Evolutionary conservation across 345 rosid species (phyloP), one percentile per base, ranked within the genome.

Genomic region (Eucalyptus curtisii): DNA sequence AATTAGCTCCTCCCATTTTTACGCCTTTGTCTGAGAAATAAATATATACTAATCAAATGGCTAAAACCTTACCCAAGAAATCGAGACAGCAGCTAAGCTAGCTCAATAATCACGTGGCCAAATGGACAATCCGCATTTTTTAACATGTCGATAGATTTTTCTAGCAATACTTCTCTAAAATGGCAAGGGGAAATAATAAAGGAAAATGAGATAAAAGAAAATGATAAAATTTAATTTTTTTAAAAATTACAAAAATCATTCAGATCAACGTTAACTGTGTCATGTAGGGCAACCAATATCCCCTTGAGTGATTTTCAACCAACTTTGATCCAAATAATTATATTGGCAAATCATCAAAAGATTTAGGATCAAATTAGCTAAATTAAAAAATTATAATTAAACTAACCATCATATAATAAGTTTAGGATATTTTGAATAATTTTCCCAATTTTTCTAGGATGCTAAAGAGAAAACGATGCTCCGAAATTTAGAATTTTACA

Each of bases 251-350:
- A 59, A 25, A 10, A 25, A 59, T 25, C 31, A 59, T 59, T 25
- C 7, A 3, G 0, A 25, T 25, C 2, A 11, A 0, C 3, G 0
- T 25, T 27, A 14, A 25, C 1, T 5, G 0, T 59, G 31, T 25
- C 0, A 25, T 27, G 1, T 11, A 25, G 0, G 0, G 11, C 2
- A 0, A 25, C 0, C 0, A 0, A 5, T 5, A 7, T 57, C 7
- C 6, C 1, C 14, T 11, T 11, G 1, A 25, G 31, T 3, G 0
- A 59, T 59, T 59, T 59, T 27, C 1, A 11, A 15, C 6, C 13
- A 59, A 27, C 30, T 11, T 59, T 59, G 15, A 25, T 0, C 15
- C 13, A 2, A 0, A 59, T 59, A 14, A 11, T 25, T 25, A 59
- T 2, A 59, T 27, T 59, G 3, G 7, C 31, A 59, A 59, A 27